Base-by-base conservation (phyloP, 2,329 filamentous ascomycete species). In the Colletotrichum sp. region DNA sequence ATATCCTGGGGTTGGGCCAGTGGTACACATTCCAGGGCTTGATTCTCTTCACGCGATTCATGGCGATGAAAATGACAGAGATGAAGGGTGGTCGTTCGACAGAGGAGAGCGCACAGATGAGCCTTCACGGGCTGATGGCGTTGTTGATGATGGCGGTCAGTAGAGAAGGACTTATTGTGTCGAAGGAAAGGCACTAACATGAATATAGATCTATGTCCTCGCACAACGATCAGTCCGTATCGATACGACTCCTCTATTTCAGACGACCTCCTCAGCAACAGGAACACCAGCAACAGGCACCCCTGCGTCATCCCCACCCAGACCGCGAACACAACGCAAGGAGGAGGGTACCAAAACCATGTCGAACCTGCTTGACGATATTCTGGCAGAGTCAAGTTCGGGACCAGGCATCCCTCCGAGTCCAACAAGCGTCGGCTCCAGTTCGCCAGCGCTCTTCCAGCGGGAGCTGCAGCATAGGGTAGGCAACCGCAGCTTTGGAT, bases 21-120 rank as follows among this genome's bases (percentile, higher is more conserved):
- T 94, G 94, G 88, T 94, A 95, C 80, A 87, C 87, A 2, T 90
- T 93, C 76, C 94, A 96, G 79, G 81, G 88, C 3, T 81, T 93
- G 36, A 87, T 92, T 26, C 80, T 95, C 13, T 80, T 88, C 7
- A 83, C 92, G 13, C 89, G 94, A 48, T 82, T 88, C 56, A 79
- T 89, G 18, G 89, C 91, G 65, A 83, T 86, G 24, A 84, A 82
- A 16, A 81, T 89, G 21, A 77, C 85, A 1, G 83, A 85, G 55
- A 82, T 87, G 77, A 82, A 85, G n/a, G 82, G 83, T 4, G 83
- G 84, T 1, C 81, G 84, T 26, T 82, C 82, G 2, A 79, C 85
- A 9, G 84, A 85, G 4, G 79, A 82, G 6, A 84, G 82, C n/a
- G 84, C 86, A 2, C 86, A 87, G 48, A 78, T 89, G 4, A 86